phyloP scores from a whole-genome alignment of 106 monocot species.

The Cymbidium sinense region DNA sequence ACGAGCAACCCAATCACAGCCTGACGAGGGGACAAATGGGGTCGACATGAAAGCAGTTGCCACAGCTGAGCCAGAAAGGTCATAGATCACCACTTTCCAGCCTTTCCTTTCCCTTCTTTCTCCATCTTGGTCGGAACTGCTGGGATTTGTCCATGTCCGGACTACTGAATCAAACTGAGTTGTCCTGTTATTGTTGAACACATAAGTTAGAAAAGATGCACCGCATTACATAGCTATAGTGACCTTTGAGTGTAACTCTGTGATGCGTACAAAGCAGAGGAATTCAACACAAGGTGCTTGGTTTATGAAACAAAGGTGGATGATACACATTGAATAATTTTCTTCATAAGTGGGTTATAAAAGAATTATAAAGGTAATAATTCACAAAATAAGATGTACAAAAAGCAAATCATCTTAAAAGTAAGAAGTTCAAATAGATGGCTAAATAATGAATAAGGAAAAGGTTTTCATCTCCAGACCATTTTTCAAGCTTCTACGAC shows the following conservation, averaged over 20 bases:
- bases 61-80: conserved; percentile 73
- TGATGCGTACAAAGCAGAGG: background rate
- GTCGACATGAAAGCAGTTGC: conserved; percentile 84
- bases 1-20: conserved; percentile 53
- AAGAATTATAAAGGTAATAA: background rate
- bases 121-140: conserved; percentile 15
- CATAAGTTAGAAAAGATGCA: background rate
- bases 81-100: conserved; percentile 82
- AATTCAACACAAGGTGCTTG: background rate
- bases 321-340: background rate
- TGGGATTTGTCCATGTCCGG: conserved; percentile 30
- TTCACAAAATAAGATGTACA: background rate
- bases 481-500: background rate
- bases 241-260: background rate
- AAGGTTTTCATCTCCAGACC: background rate
- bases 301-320: background rate
- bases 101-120: conserved; percentile 67
- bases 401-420: background rate
- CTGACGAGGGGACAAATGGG: conserved; percentile 73
- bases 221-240: background rate
- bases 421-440: background rate
- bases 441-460: background rate
- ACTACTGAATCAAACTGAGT: conserved; percentile 31
- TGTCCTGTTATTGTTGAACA: conserved; percentile 24
- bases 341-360: background rate